Conservation (phyloP, 768 basidiomycete genomes). For the Boletus reticuloceps region DNA sequence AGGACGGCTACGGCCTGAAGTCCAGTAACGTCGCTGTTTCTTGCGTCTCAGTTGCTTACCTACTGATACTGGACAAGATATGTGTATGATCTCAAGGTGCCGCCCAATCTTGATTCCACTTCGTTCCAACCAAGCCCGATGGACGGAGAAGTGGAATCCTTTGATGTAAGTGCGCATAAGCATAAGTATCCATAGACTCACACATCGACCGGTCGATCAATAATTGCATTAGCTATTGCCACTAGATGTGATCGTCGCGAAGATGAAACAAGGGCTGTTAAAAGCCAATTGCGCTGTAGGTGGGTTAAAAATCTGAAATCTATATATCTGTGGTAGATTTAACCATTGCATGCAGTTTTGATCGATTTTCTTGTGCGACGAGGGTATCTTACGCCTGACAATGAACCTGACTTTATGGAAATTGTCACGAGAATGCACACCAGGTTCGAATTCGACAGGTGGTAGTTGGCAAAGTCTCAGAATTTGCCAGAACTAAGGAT, state of each 20-base stretch:
- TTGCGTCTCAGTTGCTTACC: neutral
- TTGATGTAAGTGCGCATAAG: slow-evolving; percentile 56
- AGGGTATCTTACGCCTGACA: slow-evolving; percentile 83
- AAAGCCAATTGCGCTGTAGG: slow-evolving; percentile 92
- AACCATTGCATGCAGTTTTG: slow-evolving; percentile 52
- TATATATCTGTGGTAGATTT: neutral
- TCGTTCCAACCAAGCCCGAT: slow-evolving; percentile 66
- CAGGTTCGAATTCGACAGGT: slow-evolving; percentile 60
- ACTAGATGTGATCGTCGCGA: slow-evolving; percentile 57
- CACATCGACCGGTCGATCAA: neutral
- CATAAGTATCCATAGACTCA: neutral
- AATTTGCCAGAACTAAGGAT: neutral
- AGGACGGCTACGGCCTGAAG: slow-evolving; percentile 80
- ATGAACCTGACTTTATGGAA: slow-evolving; percentile 79
- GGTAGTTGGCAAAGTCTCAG: slow-evolving; percentile 26
- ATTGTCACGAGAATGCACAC: slow-evolving; percentile 75
- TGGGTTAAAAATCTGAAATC: slow-evolving; percentile 31
- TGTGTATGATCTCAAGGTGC: slow-evolving; percentile 79
- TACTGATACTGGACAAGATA: slow-evolving; percentile 48
- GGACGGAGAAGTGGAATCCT: slow-evolving; percentile 94
- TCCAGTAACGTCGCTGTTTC: slow-evolving; percentile 53
- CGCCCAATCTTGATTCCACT: slow-evolving; percentile 43
- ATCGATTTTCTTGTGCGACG: slow-evolving; percentile 88
- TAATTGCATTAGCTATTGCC: slow-evolving; percentile 53
- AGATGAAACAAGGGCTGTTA: slow-evolving; percentile 72